phyloP scores from a whole-genome alignment of 1,139 yeast genomes.

The Waltiozyma sp. region DNA sequence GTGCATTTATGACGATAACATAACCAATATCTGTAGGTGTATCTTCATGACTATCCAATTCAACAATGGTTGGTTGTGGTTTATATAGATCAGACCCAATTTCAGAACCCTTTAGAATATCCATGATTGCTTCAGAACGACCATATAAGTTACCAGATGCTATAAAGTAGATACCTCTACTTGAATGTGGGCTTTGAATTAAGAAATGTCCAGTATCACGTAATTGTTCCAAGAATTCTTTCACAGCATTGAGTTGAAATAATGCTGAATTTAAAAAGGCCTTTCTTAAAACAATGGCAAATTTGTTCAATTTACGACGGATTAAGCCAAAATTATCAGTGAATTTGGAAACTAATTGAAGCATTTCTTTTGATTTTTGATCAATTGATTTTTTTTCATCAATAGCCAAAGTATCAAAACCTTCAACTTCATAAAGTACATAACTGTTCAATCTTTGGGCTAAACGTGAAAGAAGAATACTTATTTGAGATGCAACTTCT shows the following conservation, averaged over 20 bases:
- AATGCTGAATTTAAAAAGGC: conserved; percentile 71
- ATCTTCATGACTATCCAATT: conserved; percentile 10
- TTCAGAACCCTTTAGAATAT: conserved; percentile 24
- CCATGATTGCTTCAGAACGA: conserved; percentile 25
- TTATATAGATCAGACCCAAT: conserved; percentile 25
- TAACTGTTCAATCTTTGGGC: conserved; percentile 61
- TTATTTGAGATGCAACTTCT: conserved; percentile 69
- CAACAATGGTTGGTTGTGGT: conserved; percentile 9
- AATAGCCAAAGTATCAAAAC: conserved; percentile 42
- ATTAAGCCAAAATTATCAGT: conserved; percentile 79
- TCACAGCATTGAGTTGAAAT: conserved; percentile 50
- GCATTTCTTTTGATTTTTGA: conserved; percentile 40
- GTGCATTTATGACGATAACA: conserved; percentile 65
- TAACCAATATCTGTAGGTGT: conserved; percentile 38
- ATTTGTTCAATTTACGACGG: conserved; percentile 75
- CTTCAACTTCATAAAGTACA: conserved; percentile 58
- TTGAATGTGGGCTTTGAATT: conserved; percentile 62
- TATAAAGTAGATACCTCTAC: conserved; percentile 36
- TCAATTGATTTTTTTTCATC: conserved; percentile 1
- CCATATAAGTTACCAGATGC: conserved; percentile 28
- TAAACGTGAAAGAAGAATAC: conserved; percentile 54
- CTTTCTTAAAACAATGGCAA: conserved; percentile 55
- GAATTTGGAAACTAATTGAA: conserved; percentile 71
- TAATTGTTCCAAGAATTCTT: conserved; percentile 44
- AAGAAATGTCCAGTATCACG: conserved; percentile 64